Evolutionary conservation across 2,329 filamentous ascomycete species (phyloP), one percentile per base, ranked within the genome.

Genomic region (Fusarium sp.): DNA sequence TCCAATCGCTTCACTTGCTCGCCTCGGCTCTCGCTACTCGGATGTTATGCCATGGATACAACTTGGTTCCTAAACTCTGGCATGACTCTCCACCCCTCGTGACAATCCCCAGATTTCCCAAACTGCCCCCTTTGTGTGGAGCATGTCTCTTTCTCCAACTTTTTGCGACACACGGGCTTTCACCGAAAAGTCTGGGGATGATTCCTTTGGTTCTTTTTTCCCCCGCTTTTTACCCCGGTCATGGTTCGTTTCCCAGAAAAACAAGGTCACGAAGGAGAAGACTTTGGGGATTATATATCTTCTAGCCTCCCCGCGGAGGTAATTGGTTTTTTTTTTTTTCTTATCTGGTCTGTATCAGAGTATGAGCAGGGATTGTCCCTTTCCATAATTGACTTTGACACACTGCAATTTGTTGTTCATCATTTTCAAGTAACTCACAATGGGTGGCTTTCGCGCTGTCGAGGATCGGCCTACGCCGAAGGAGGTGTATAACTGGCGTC

Each of bases 401-500:
- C 24, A 27, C 24, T 27, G 24, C 24, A 27, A 27, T 31, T 50
- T 27, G 22, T 50, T 50, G 11, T 45, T 14, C 41, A 45, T 45
- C 41, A 43, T 16, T 13, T 14, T 6, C 20, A 45, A 7, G 7
- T 33, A 41, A 43, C 60, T 58, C 59, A 73, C 57, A 60, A 84
- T 84, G 82, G 81, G 80, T 65, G 82, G 82, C 31, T 80, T 87
- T 73, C 84, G 85, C 60, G 86, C 86, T 41, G 85, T 86, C 41
- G 88, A 89, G 77, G 88, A 90, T 78, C 83, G 88, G 73, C 88
- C 88, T 29, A 90, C 87, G 71, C 88, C 88, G 22, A 83, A 85
- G 68, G 86, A 88, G 80, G 88, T 89, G 72, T 88, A 88, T 80
- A 89, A 88, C 71, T 86, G 84, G 84, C 82, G 84, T 5, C 79